A percentile compares a stretch with the other conserved stretches of the same genome.
phyloP scores from a whole-genome alignment of 495 filamentous ascomycete species.

The Filosporella fistucella region DNA sequence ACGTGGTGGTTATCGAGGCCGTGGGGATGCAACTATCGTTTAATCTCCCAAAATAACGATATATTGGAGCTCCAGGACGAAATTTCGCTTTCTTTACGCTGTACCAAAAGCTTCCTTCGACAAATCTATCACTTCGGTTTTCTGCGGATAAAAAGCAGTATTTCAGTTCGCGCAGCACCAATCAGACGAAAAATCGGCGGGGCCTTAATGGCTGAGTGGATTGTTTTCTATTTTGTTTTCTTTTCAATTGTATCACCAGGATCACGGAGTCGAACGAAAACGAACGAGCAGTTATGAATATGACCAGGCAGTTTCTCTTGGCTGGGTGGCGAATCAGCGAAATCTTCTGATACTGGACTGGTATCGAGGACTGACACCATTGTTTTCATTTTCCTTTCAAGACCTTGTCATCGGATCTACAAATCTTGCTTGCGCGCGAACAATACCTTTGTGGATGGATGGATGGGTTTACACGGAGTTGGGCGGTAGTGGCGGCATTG shows the following conservation, averaged over 20 bases:
- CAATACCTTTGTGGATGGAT: background rate
- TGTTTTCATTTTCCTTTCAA: background rate
- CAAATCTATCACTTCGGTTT: conserved; percentile 15
- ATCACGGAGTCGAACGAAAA: conserved; percentile 16
- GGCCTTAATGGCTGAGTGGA: background rate
- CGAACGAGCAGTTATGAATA: conserved; percentile 18
- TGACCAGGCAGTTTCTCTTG: conserved; percentile 14
- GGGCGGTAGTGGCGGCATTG: background rate
- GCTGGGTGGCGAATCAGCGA: conserved; percentile 8
- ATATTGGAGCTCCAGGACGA: background rate
- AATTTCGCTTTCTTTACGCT: conserved; percentile 15
- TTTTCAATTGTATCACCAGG: conserved; percentile 22
- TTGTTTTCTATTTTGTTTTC: conserved; percentile 12
- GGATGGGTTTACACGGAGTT: background rate
- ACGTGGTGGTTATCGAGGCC: conserved; percentile 22
- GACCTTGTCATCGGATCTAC: background rate
- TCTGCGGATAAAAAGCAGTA: conserved; percentile 4
- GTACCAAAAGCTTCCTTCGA: conserved; percentile 20
- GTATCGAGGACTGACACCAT: background rate
- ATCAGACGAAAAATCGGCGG: conserved; percentile 1
- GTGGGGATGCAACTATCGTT: conserved; percentile 13
- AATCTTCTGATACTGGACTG: background rate
- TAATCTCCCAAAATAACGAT: conserved; percentile 7
- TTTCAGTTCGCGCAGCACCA: background rate
- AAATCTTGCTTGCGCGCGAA: background rate